Conservation (phyloP, 169 alveolate genomes). For the Babesia bigemina region DNA sequence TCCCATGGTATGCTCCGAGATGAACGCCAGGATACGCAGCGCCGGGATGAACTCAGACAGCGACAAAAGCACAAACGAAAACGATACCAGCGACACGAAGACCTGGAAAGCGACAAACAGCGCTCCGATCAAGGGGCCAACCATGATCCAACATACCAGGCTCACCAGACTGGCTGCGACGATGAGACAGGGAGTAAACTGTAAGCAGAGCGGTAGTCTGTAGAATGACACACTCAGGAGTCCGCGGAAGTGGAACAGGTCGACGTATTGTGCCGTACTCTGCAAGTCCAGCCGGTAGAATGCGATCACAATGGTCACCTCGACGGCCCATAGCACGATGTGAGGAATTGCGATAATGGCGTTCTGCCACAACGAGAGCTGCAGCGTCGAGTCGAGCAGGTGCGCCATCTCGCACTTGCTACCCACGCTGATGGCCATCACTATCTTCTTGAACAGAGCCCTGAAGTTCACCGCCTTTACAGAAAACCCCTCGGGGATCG, state of each 20-base stretch:
- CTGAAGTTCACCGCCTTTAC: conserved; percentile 17
- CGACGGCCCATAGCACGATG: conserved; percentile 41
- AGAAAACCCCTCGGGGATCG: conserved; percentile 32
- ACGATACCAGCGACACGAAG: conserved; percentile 34
- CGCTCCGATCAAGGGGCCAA: conserved; percentile 52
- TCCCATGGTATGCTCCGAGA: conserved; percentile 47
- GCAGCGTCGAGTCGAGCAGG: conserved; percentile 39
- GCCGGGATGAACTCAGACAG: conserved; percentile 43
- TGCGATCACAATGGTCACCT: conserved; percentile 41
- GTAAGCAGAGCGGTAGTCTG: conserved; percentile 4
- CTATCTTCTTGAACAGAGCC: conserved; percentile 45
- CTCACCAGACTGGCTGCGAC: conserved; percentile 34
- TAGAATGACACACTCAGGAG: not conserved
- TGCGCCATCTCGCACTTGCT: conserved; percentile 57
- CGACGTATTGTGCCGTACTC: not conserved
- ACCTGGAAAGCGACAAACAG: conserved; percentile 24
- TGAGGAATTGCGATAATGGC: conserved; percentile 58
- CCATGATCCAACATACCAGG: conserved; percentile 50
- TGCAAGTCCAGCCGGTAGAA: conserved; percentile 15
- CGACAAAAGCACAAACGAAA: conserved; percentile 29
- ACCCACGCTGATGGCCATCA: conserved; percentile 51
- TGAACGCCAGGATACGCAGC: conserved; percentile 31
- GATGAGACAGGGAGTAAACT: conserved; percentile 13
- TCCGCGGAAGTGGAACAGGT: conserved; percentile 23
- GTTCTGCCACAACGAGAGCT: conserved; percentile 48